Conservation (phyloP, 73 alveolate genomes). For the Paramecium sexaurelia region DNA sequence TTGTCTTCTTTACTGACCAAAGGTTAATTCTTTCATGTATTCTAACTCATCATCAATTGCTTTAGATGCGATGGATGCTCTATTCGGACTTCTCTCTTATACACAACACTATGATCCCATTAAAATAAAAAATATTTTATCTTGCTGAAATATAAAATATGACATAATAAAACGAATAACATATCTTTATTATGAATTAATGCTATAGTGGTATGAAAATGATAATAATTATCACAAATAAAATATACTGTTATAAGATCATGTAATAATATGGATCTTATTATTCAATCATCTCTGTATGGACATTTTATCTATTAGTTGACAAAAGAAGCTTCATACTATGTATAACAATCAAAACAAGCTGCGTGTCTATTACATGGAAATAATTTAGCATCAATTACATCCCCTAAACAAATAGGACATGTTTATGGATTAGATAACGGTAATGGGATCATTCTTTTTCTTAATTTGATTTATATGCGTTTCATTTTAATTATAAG, state of each 20-base stretch:
- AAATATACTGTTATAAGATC: neutral
- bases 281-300: neutral
- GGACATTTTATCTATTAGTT: neutral
- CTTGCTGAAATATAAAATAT: neutral
- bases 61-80: neutral
- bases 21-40: neutral
- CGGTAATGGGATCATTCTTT: neutral
- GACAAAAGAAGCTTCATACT: neutral
- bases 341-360: neutral
- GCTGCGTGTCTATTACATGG: constrained; percentile 15
- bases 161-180: neutral
- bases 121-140: neutral
- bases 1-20: neutral
- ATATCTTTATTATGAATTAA: neutral
- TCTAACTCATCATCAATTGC: neutral
- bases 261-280: neutral
- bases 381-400: neutral
- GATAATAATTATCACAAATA: neutral
- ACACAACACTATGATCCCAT: constrained; percentile 27
- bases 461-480: neutral
- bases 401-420: constrained; percentile 38
- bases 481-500: neutral
- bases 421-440: neutral
- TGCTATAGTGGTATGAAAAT: neutral
- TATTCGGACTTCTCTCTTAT: neutral